Conservation (phyloP, 2,329 filamentous ascomycete genomes). For the Calonectria honghensis region DNA sequence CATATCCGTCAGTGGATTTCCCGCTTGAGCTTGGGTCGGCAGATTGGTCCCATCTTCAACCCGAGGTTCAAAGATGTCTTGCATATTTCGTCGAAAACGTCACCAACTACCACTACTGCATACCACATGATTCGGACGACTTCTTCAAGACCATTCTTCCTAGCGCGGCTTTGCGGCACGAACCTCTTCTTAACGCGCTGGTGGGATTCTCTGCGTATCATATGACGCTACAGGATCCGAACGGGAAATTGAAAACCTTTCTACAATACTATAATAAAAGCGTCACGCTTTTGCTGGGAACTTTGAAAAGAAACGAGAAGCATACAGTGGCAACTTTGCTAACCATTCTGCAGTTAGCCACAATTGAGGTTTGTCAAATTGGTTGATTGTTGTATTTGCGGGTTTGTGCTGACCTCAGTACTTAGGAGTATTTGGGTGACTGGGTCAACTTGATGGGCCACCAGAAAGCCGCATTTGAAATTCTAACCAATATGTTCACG, state of each 20-base stretch:
- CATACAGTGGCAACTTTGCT: slow-evolving; percentile 85
- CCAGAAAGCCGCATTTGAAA: slow-evolving; percentile 90
- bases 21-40: slow-evolving; percentile 53
- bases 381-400: neutral
- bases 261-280: slow-evolving; percentile 93
- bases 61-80: slow-evolving; percentile 86
- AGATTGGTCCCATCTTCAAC: slow-evolving; percentile 76
- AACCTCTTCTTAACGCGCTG: slow-evolving; percentile 89
- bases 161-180: slow-evolving; percentile 81
- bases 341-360: slow-evolving; percentile 93
- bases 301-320: slow-evolving; percentile 81
- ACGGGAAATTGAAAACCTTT: slow-evolving; percentile 87
- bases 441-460: slow-evolving; percentile 96
- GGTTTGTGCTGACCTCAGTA: slow-evolving; percentile 38
- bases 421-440: slow-evolving; percentile 93
- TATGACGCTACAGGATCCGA: slow-evolving; percentile 80
- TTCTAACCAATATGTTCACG: slow-evolving; percentile 86
- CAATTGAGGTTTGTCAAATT: slow-evolving; percentile 83
- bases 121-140: slow-evolving; percentile 80
- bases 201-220: slow-evolving; percentile 94
- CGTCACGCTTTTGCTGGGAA: slow-evolving; percentile 83
- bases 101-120: slow-evolving; percentile 87
- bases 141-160: slow-evolving; percentile 85
- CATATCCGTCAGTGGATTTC: slow-evolving; percentile 54
- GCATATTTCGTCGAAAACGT: slow-evolving; percentile 86